A percentile compares a stretch with the other conserved stretches of the same genome.
These are phyloP conservation scores for Nymphaea colorata DNA, from an alignment of 164 flowering plant genomes.

Conservation along the genomic window DNA sequence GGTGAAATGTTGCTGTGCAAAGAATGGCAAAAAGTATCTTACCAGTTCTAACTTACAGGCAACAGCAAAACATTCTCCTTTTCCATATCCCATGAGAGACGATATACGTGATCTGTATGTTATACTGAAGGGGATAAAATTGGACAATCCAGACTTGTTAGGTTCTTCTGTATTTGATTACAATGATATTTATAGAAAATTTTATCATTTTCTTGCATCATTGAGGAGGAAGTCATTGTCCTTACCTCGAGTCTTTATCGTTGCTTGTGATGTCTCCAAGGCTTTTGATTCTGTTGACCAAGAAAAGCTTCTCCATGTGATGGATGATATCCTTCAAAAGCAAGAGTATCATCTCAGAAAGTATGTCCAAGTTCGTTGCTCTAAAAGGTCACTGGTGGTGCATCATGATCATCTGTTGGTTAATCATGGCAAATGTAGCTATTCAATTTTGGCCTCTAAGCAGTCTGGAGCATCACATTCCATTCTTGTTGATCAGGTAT, in stretches of 20 bases:
- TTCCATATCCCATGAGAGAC: not conserved
- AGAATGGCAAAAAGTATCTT: not conserved
- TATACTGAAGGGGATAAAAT: constrained; percentile 47
- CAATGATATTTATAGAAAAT: constrained; percentile 62
- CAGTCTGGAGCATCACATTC: constrained; percentile 21
- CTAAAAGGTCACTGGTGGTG: constrained; percentile 34
- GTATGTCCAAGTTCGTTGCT: constrained; percentile 30
- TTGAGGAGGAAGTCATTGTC: constrained; percentile 24
- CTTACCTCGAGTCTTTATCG: constrained; percentile 39
- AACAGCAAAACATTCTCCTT: constrained; percentile 40
- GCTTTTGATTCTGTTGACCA: constrained; percentile 89
- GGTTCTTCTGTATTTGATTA: constrained; percentile 84
- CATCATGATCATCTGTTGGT: constrained; percentile 13
- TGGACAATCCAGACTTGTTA: constrained; percentile 41
- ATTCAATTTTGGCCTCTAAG: constrained; percentile 7
- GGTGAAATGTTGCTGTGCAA: not conserved
- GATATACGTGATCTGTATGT: constrained; percentile 50
- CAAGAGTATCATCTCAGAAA: constrained; percentile 36
- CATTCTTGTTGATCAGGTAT: constrained; percentile 58
- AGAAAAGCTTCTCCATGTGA: constrained; percentile 56
- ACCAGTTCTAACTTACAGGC: constrained; percentile 3
- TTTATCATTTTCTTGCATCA: constrained; percentile 38
- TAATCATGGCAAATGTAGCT: constrained; percentile 12
- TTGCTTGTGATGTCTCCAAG: constrained; percentile 69
- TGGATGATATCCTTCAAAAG: constrained; percentile 38